Base-by-base conservation (phyloP, 148 eudicot species). In the Rhododendron molle region DNA sequence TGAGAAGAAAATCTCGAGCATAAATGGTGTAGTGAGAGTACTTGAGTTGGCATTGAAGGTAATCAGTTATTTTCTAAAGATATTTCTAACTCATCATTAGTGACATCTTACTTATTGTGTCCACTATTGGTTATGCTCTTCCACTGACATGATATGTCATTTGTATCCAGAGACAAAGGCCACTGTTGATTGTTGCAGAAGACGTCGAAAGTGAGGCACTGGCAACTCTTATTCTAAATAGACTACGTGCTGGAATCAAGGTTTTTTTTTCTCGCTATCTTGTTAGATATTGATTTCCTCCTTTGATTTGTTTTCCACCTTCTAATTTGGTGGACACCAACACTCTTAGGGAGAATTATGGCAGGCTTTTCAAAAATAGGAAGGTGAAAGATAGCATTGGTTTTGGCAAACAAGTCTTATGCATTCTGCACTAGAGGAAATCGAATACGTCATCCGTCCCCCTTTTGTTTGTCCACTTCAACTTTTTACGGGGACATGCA, bases 1-100 rank as follows among this genome's bases (percentile, higher is more conserved):
- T 74, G 95, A 91, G 90, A 94, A 94, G 87, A 94, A 94, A 84
- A 93, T 94, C 52, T 89, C 96, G 13, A 92, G 91, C 83, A 52
- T 94, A 44, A 89, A 91, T 87, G 89, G 93, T 47, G 81, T 94
- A 49, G 95, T 94, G 40, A 94, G 90, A 88, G 93, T 91, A 49
- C 82, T 97, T n/a, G 99, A 97, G 90, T 80, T 95, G 87, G 96
- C 99, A 56, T 86, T 97, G 90, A 97, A 97, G 98, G 99, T 97
- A 91, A 85, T 32, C 6, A 36, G 76, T 44, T 71, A 16, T 46
- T 36, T 69, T 32, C 47, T n/a, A n/a, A 80, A 47, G 62, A 7
- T 3, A 0, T 77, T 23, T 26, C 69, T 23, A n/a, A 32, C 54
- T 77, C 26, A 16, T 5, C 16, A 8, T 50, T 74, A 5, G 78